Evolutionary conservation across 345 rosid species (phyloP).

Genomic region (Lumnitzera racemosa): DNA sequence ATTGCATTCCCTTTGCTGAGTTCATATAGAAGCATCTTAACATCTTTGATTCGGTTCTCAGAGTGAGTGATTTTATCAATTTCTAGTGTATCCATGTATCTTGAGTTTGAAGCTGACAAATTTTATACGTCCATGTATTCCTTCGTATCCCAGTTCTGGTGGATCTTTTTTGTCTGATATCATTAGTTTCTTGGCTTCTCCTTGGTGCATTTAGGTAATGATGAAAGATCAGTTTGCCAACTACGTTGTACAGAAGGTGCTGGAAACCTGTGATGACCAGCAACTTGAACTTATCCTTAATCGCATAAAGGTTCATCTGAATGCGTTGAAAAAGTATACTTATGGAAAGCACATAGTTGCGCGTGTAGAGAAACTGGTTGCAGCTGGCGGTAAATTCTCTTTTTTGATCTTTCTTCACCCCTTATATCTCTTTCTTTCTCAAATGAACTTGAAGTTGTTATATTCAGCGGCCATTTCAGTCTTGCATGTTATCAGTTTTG

Average conservation of each 20-base stretch:
- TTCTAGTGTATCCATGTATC: too few species aligned
- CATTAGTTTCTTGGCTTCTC: not conserved
- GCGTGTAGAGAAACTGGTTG: constrained; percentile 92
- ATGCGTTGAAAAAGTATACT: constrained; percentile 86
- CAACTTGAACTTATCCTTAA: constrained; percentile 74
- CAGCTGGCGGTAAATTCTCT: constrained; percentile 71
- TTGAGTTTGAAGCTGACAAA: too few species aligned
- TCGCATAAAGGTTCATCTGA: constrained; percentile 84
- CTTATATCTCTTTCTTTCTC: not conserved
- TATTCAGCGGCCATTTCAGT: too few species aligned
- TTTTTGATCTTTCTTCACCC: not conserved
- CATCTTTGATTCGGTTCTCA: too few species aligned
- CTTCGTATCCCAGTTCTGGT: too few species aligned
- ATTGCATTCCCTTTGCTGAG: too few species aligned
- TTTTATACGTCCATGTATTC: too few species aligned
- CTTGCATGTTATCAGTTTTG: not conserved
- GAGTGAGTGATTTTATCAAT: too few species aligned
- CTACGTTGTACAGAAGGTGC: constrained; percentile 95
- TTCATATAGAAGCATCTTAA: too few species aligned
- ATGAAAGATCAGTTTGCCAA: constrained; percentile 99
- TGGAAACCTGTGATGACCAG: constrained; percentile 93
- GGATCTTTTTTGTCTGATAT: not conserved
- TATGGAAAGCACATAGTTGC: constrained; percentile 97
- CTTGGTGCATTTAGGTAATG: constrained; percentile 54
- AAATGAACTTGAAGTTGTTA: not conserved